Base-by-base conservation (phyloP, 495 filamentous ascomycete genomes). In the Parathielavia appendiculata region DNA sequence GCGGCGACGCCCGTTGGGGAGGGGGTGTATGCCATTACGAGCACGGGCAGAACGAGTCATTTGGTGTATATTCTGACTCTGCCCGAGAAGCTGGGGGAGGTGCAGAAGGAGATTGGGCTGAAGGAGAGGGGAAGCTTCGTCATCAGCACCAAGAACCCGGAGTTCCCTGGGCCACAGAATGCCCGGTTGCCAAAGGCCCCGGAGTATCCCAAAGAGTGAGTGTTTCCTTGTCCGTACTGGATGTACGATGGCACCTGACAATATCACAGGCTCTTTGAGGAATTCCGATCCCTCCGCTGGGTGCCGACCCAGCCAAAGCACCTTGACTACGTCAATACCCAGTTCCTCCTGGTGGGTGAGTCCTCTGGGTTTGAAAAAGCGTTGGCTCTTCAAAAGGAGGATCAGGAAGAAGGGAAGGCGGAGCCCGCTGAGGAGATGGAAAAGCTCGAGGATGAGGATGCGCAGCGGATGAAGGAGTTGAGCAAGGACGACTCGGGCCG, bases 21-120 rank as follows among this genome's bases (percentile, higher is more conserved):
- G 71, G 92, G 92, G 2, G 83, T 96, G 17, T 96, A 97, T 66
- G 88, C 86, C 1, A 84, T 97, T 51, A 90, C 86, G 0, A 83
- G 78, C 16, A 88, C 87, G 0, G 84, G 84, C 2, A 74, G 83
- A 2, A 78, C 84, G 40, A 88, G 86, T 7, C 90, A 95, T 63
- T 77, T 97, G 6, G 88, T 80, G 0, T 97, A 97, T 62, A 77
- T 92, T 36, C 65, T 96, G 57, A 96, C 90, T 0, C 78, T 92
- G n/a, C 92, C 92, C 0, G 63, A 69, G 6, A 71, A 88, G 51
- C 58, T 88, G 6, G 86, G 85, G 13, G 81, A 90, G 56, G 75
- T 96, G 0, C 91, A 96, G 67, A 77, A 83, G 34, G 85, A 88
- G 44, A 81, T 97, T 49, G 92, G 92, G 3, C 63, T 96, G 8